Conservation (phyloP, 768 basidiomycete genomes). For the Termitomyces sp. region DNA sequence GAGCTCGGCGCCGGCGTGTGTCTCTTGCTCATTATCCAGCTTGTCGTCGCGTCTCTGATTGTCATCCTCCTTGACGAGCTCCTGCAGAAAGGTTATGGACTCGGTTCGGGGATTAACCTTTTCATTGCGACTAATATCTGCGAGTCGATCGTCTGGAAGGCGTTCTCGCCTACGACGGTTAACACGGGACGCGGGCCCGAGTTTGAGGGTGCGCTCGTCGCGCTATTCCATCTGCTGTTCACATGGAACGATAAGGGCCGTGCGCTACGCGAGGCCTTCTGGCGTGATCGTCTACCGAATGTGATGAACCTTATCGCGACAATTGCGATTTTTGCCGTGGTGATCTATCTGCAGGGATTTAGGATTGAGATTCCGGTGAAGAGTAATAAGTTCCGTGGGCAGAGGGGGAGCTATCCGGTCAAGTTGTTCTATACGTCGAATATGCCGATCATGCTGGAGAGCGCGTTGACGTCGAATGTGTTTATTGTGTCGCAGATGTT, state of each 20-base stretch:
- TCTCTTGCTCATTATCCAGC: slow-evolving; percentile 93
- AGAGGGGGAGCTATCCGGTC: slow-evolving; percentile 91
- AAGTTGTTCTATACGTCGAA: slow-evolving; percentile 99
- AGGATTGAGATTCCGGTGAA: slow-evolving; percentile 98
- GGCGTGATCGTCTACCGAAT: slow-evolving; percentile 94
- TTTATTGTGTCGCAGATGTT: slow-evolving; percentile 98
- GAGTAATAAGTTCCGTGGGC: slow-evolving; percentile 94
- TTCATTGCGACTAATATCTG: slow-evolving; percentile 99
- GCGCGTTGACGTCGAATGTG: slow-evolving; percentile 87
- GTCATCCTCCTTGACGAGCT: slow-evolving; percentile 98
- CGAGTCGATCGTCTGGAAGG: slow-evolving; percentile 99
- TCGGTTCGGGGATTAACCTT: slow-evolving; percentile 96
- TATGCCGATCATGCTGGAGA: slow-evolving; percentile 99
- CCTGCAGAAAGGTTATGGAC: slow-evolving; percentile 97
- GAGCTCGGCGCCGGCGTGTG: slow-evolving; percentile 97
- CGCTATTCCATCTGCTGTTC: slow-evolving; percentile 95
- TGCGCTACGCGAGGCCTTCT: slow-evolving; percentile 96
- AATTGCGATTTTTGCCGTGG: slow-evolving; percentile 83
- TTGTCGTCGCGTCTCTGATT: slow-evolving; percentile 89
- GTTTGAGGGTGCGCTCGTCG: slow-evolving; percentile 95
- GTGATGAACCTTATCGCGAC: slow-evolving; percentile 97
- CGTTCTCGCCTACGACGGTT: slow-evolving; percentile 95
- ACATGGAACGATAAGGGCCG: slow-evolving; percentile 98
- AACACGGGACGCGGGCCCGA: slow-evolving; percentile 98
- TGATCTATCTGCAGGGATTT: slow-evolving; percentile 99